A percentile compares a stretch with the other conserved stretches of the same genome.
phyloP scores from a whole-genome alignment of 78 protist genomes.

The Dictyostelium purpureum region DNA sequence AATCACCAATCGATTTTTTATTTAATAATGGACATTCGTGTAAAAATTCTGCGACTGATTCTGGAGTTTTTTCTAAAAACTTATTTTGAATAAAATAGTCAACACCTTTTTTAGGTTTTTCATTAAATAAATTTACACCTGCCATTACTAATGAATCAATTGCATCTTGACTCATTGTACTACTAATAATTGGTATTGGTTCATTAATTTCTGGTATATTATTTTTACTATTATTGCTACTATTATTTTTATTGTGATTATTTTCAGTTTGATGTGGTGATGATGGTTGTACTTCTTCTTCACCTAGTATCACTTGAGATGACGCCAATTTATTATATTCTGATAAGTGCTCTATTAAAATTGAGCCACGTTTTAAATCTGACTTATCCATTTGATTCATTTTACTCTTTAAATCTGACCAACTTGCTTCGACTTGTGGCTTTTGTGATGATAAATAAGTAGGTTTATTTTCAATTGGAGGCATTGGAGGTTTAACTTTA shows the following conservation, averaged over 20 bases:
- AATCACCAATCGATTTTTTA: conserved; percentile 80
- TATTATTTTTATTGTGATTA: neutral
- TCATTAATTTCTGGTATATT: neutral
- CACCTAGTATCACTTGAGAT: conserved; percentile 18
- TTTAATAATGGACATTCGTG: conserved; percentile 64
- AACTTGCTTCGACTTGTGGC: too few relatives aligned
- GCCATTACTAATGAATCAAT: conserved; percentile 9
- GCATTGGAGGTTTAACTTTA: too few relatives aligned
- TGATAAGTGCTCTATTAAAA: conserved; percentile 57
- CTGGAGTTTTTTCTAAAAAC: conserved; percentile 34
- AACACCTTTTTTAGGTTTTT: conserved; percentile 66
- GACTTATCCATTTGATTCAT: conserved; percentile 27
- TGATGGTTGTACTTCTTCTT: neutral
- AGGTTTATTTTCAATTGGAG: too few relatives aligned
- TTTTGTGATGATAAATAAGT: too few relatives aligned
- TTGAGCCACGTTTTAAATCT: conserved; percentile 47
- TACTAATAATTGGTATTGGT: neutral
- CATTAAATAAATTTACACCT: conserved; percentile 57
- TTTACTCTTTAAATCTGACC: conserved; percentile 39
- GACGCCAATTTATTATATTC: conserved; percentile 63
- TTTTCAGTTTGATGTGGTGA: too few relatives aligned
- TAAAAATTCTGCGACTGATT: conserved; percentile 62
- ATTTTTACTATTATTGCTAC: neutral
- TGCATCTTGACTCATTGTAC: neutral
- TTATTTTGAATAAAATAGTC: conserved; percentile 38